These are phyloP conservation scores for Penicillium sp. DNA, from an alignment of 2,329 filamentous ascomycete genomes.

Conservation along the genomic window DNA sequence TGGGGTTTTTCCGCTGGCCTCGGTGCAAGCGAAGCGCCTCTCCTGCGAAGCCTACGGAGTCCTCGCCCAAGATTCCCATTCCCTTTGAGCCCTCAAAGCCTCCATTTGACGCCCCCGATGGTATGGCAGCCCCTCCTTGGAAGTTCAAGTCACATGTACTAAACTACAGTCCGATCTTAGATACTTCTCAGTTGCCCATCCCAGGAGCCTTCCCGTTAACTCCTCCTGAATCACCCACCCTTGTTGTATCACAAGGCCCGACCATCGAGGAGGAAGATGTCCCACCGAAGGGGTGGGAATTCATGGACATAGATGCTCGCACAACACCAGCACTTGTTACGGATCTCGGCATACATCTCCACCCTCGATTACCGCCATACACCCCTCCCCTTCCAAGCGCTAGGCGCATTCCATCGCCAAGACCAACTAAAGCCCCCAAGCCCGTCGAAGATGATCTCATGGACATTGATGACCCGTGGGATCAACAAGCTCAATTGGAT, in stretches of 20 bases:
- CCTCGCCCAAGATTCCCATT: not conserved
- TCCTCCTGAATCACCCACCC: slow-evolving; percentile 17
- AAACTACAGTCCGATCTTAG: not conserved
- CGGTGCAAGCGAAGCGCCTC: slow-evolving; percentile 1
- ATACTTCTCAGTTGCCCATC: slow-evolving; percentile 5
- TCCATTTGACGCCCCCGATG: not conserved
- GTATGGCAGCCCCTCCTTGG: not conserved
- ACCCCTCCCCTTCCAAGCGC: slow-evolving; percentile 4
- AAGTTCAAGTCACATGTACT: not conserved
- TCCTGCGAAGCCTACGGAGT: not conserved
- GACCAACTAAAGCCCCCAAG: slow-evolving; percentile 1
- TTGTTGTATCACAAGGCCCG: slow-evolving; percentile 5
- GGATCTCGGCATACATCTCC: slow-evolving; percentile 20
- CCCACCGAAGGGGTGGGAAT: slow-evolving; percentile 7
- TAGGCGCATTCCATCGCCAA: slow-evolving; percentile 4
- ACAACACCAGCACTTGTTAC: slow-evolving; percentile 15
- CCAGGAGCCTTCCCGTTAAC: slow-evolving; percentile 22
- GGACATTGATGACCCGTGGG: slow-evolving; percentile 24
- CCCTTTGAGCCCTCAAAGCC: not conserved
- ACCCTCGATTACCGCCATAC: slow-evolving; percentile 9
- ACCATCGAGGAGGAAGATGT: slow-evolving; percentile 6
- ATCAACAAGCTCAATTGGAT: slow-evolving; percentile 13
- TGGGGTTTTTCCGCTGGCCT: slow-evolving; percentile 12
- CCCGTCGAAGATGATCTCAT: slow-evolving; percentile 8
- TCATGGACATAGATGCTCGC: slow-evolving; percentile 10